phyloP scores from a whole-genome alignment of 257 asterid genomes.

The Plantago major region DNA sequence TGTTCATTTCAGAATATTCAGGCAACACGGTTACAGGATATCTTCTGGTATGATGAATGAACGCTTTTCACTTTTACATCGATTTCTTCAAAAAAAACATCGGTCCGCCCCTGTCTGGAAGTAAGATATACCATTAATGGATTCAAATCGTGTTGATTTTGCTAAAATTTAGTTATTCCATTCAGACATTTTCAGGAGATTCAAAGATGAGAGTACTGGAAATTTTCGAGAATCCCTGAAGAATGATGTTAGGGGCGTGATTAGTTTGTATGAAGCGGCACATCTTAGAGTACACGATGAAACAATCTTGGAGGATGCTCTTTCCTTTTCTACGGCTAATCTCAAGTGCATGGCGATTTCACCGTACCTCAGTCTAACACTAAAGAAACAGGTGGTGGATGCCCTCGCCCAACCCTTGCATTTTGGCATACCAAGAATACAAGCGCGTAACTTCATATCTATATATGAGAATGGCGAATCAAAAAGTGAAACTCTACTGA shows the following conservation, averaged over 20 bases:
- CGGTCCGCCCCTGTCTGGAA: too few relatives aligned
- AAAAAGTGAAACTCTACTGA: conserved; percentile 14
- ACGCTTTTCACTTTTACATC: not conserved
- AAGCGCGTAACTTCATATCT: conserved; percentile 16
- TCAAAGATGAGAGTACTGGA: conserved; percentile 5
- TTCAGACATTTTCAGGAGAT: conserved; percentile 14
- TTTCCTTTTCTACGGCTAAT: conserved; percentile 10
- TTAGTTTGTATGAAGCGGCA: conserved; percentile 13
- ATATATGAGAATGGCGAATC: conserved; percentile 19
- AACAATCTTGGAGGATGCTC: conserved; percentile 21
- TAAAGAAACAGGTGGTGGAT: conserved; percentile 19
- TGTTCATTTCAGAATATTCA: conserved; percentile 26
- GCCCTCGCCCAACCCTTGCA: conserved; percentile 28
- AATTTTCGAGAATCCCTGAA: conserved; percentile 3
- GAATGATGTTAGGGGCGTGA: conserved; percentile 9
- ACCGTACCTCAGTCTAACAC: conserved; percentile 7
- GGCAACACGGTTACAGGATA: conserved; percentile 24
- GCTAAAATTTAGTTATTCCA: not conserved
- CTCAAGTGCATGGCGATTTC: conserved; percentile 10
- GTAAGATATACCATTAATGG: too few relatives aligned
- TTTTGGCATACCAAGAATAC: conserved; percentile 16
- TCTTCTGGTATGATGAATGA: conserved; percentile 1
- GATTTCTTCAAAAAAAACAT: not conserved
- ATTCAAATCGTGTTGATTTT: not conserved
- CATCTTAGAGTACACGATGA: conserved; percentile 18